These are phyloP conservation scores for Candida tetrigidarum DNA, from an alignment of 1,139 yeast species.

Conservation along the genomic window DNA sequence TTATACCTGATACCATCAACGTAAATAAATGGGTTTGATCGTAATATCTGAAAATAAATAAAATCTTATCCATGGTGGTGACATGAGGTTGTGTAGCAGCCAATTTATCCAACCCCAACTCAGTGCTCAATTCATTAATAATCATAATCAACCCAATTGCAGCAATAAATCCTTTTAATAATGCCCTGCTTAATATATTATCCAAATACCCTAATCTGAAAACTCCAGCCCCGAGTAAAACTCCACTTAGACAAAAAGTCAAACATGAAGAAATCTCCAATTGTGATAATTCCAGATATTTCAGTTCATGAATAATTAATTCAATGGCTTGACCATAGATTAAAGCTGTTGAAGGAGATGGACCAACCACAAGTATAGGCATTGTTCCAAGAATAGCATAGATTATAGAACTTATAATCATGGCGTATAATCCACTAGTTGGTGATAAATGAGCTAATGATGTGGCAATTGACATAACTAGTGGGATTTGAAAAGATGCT, in stretches of 20 bases:
- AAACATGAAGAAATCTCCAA: conserved; percentile 31
- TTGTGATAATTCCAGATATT: conserved; percentile 20
- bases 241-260: conserved; percentile 28
- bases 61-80: conserved; percentile 28
- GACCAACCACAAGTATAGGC: conserved; percentile 39
- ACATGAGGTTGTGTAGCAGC: conserved; percentile 25
- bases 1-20: conserved; percentile 23
- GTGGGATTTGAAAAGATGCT: conserved; percentile 39
- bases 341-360: conserved; percentile 37
- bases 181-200: conserved; percentile 34
- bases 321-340: conserved; percentile 36
- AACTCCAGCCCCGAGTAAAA: conserved; percentile 33
- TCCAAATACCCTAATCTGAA: conserved; percentile 36
- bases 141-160: conserved; percentile 43
- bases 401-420: conserved; percentile 30
- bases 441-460: conserved; percentile 39
- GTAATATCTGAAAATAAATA: conserved; percentile 22
- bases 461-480: conserved; percentile 39
- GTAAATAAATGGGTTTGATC: conserved; percentile 26
- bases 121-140: conserved; percentile 32
- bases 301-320: conserved; percentile 21
- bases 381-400: conserved; percentile 38
- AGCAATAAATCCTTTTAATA: conserved; percentile 38
- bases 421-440: conserved; percentile 33
- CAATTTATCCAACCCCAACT: conserved; percentile 29